Conservation (phyloP, 306 rosid genomes). For the Malus asiatica region DNA sequence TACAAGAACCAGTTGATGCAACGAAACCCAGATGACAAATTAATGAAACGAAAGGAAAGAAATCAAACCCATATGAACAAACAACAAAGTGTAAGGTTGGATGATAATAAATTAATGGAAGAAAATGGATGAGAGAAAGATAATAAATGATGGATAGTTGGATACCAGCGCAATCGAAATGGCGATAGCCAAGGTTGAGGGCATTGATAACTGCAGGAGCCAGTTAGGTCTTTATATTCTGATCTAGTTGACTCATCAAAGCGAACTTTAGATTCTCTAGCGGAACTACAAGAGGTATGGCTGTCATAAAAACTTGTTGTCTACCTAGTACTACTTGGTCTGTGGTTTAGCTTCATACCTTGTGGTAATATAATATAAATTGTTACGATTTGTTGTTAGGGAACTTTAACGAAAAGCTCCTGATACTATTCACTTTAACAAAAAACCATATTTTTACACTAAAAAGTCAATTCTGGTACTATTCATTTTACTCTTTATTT, state of each 20-base stretch:
- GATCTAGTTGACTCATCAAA: slow-evolving; percentile 58
- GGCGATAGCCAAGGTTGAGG: too few relatives aligned
- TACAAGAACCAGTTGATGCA: neutral
- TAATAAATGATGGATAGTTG: too few relatives aligned
- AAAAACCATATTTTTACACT: too few relatives aligned
- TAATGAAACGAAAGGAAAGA: neutral
- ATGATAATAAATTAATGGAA: neutral
- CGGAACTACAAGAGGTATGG: slow-evolving; percentile 75
- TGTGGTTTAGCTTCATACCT: neutral
- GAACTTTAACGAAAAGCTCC: too few relatives aligned
- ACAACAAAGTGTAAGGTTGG: neutral
- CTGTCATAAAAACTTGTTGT: slow-evolving; percentile 9
- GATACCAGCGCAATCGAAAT: too few relatives aligned
- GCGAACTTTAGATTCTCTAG: slow-evolving; percentile 65
- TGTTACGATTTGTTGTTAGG: neutral
- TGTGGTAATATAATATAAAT: neutral
- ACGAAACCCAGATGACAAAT: neutral
- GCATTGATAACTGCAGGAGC: slow-evolving; percentile 42
- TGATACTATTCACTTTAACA: too few relatives aligned
- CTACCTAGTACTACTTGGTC: neutral
- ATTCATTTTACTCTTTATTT: too few relatives aligned
- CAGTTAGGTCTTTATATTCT: slow-evolving; percentile 48
- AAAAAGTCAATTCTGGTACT: too few relatives aligned
- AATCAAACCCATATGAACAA: neutral
- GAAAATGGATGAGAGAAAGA: too few relatives aligned